Percentiles rank a stretch among this genome's conserved stretches.
Evolutionary conservation across 192 early-diverging fungal genomes (phyloP).

Genomic region (Haplosporangium gracile): DNA sequence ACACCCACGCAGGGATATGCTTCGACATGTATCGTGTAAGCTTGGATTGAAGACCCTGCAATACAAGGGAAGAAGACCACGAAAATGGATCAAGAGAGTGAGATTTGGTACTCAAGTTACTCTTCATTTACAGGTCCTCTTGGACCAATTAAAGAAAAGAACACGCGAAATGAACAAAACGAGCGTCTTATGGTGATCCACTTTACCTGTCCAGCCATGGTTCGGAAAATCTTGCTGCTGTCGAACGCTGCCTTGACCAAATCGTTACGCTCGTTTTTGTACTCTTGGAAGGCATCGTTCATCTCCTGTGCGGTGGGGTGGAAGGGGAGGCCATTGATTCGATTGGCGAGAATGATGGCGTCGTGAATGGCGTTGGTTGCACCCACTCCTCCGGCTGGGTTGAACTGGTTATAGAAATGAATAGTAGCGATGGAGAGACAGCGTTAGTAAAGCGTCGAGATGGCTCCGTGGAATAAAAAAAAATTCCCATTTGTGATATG

Average conservation of each 20-base stretch:
- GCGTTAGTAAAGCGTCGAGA: not conserved
- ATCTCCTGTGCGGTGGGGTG: not conserved
- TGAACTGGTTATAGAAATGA: not conserved
- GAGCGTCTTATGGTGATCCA: too few species aligned
- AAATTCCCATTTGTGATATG: too few species aligned
- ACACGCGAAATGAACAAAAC: too few species aligned
- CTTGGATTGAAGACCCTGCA: not conserved
- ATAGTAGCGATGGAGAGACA: not conserved
- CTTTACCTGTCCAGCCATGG: not conserved
- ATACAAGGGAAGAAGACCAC: too few species aligned
- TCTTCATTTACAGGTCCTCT: too few species aligned
- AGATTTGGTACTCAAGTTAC: too few species aligned
- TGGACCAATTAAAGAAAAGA: too few species aligned
- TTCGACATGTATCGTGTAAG: not conserved
- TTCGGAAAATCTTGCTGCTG: not conserved
- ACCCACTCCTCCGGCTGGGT: not conserved
- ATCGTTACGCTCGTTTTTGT: conserved; percentile 9
- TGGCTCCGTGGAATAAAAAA: too few species aligned
- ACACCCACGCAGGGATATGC: not conserved
- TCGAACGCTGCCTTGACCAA: not conserved
- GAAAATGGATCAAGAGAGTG: too few species aligned
- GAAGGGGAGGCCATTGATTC: conserved; percentile 6
- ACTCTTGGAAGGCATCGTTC: conserved; percentile 17
- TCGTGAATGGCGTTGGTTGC: conserved; percentile 30
- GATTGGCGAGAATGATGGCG: conserved; percentile 25